Evolutionary conservation across 768 basidiomycete species (phyloP), one percentile per base, ranked within the genome.

Genomic region (Hebeloma cylindrosporum): DNA sequence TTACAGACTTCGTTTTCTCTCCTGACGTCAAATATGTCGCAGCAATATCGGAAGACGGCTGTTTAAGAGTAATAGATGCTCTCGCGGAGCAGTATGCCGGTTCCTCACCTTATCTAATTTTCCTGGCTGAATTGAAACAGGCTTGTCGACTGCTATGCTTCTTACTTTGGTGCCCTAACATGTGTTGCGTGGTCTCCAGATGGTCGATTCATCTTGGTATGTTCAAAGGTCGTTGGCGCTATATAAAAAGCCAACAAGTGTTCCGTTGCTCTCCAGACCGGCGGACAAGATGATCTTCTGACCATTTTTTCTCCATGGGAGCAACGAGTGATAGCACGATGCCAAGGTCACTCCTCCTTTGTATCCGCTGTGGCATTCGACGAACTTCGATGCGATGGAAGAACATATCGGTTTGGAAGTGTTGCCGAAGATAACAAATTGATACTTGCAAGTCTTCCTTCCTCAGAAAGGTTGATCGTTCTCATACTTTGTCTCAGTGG

Each of bases 381-480:
- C 61, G 83, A 86, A n/a, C 71, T 83, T 22, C 79, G 87, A 14
- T 90, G 90, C 53, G 91, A 94, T 53, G 86, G 87, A 21, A 77
- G 93, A 25, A 91, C 92, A 30, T 95, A 97, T 59, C 79, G 95
- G 6, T 97, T 99, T 58, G 93, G 88, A 2, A 94, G 91, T 58
- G 92, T 97, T 2, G 96, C 93, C 13, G 95, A 98, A 63, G 96
- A 99, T 57, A 96, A 94, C 61, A 94, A 94, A 61, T 59, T 99
- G 4, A 88, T 96, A 32, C 60, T 98, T 53, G 93, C 93, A 60
- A 42, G 80, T 63, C 14, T 39, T 18, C n/a, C 29, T 17, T 16
- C 10, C 13, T 46, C 4, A 26, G 43, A 47, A 40, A 28, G 8
- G 3, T 3, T 21, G 2, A 18, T 30, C 16, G 28, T 54, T 32